Base-by-base conservation (phyloP, 805 yeast species). In the Isabelozyma rhagii region DNA sequence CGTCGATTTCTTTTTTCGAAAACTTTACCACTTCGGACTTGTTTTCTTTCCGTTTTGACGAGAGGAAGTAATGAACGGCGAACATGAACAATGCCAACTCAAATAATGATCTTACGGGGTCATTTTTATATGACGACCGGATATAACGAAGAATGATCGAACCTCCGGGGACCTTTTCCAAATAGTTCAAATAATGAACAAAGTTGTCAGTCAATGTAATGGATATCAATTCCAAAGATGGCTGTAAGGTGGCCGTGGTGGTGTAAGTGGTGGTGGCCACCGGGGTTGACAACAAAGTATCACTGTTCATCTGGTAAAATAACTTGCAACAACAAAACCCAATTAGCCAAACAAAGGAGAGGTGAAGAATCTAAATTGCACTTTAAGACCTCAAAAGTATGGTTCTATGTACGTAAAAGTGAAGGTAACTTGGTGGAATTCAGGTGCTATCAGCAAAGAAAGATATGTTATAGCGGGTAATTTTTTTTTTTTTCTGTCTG, bases 21-120 rank as follows among this genome's bases (percentile, higher is more conserved):
- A 88, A 72, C 54, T 77, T 77, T 49, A 90, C 86, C 54, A 81
- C 78, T 55, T 86, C 87, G 42, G 83, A 78, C 70, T 87, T 89
- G 63, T 84, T 81, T 58, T 81, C 89, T 57, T 87, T 86, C 66
- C 83, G 87, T 72, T 83, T 87, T 39, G 87, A 85, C 51, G 87
- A 89, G 66, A 82, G 67, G 58, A 93, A 91, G 71, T 94, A 94
- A 56, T 87, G 78, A 52, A 91, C 72, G 3, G 97, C 98, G 66
- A 92, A 87, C 11, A 91, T 64, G 34, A 91, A 80, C 58, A 94
- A 75, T 14, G 84, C 74, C 38, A 87, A 66, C 69, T 94, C 99
- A 48, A 94, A 75, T 7, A 89, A 62, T 0, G 98, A 88, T 60
- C 99, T 81, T 52, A 90, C 79, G 1, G 99, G 99, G 66, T 94